These are phyloP conservation scores for Ophiostoma novo-ulmi DNA, from an alignment of 2,329 filamentous ascomycete genomes.

Conservation along the genomic window DNA sequence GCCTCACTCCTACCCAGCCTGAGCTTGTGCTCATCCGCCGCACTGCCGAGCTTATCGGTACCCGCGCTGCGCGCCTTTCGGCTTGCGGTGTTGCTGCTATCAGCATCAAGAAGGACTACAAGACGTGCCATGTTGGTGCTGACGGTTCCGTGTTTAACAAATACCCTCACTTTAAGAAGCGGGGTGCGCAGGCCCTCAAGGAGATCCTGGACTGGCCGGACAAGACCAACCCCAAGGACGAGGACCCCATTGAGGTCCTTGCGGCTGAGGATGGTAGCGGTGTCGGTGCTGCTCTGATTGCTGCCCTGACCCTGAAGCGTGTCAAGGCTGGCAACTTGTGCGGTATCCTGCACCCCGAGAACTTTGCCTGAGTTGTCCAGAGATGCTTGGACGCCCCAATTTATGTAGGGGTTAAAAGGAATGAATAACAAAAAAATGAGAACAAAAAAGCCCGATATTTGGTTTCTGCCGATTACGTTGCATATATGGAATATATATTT, in stretches of 20 bases:
- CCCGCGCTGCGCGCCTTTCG: slow-evolving; percentile 85
- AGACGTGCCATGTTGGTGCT: slow-evolving; percentile 86
- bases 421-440: slow-evolving; percentile 8
- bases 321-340: slow-evolving; percentile 59
- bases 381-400: background rate
- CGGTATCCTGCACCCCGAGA: slow-evolving; percentile 61
- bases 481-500: background rate
- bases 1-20: slow-evolving; percentile 62
- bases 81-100: slow-evolving; percentile 94
- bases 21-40: slow-evolving; percentile 88
- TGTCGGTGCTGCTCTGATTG: slow-evolving; percentile 95
- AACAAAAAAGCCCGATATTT: background rate
- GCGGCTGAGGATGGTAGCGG: slow-evolving; percentile 93
- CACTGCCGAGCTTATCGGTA: slow-evolving; percentile 89
- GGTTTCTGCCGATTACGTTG: background rate
- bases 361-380: slow-evolving; percentile 43
- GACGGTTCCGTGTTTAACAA: slow-evolving; percentile 99
- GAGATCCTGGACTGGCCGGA: slow-evolving; percentile 94
- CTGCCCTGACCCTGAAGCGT: slow-evolving; percentile 62
- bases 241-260: slow-evolving; percentile 81
- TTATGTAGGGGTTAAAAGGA: background rate
- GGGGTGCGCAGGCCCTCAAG: slow-evolving; percentile 79
- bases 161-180: slow-evolving; percentile 95
- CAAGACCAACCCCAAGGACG: slow-evolving; percentile 62
- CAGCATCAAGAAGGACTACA: slow-evolving; percentile 89